Conservation (phyloP, 2,329 filamentous ascomycete genomes). For the Curvularia eragrostidis region DNA sequence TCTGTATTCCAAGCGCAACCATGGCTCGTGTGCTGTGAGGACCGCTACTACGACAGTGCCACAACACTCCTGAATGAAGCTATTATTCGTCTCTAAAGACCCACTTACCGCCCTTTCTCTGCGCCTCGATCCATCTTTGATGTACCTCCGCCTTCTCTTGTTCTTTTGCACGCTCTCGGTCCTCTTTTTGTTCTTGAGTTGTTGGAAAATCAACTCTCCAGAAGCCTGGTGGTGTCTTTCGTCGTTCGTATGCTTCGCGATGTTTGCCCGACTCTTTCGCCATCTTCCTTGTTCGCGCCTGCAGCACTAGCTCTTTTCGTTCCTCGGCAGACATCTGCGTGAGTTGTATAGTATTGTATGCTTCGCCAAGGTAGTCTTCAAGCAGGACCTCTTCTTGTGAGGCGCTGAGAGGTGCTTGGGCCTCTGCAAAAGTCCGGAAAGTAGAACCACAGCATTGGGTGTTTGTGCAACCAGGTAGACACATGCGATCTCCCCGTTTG, state of each 20-base stretch:
- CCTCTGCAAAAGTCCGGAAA: slow-evolving; percentile 69
- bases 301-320: slow-evolving; percentile 70
- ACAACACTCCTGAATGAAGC: neutral
- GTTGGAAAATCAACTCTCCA: slow-evolving; percentile 90
- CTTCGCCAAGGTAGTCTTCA: slow-evolving; percentile 62
- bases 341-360: slow-evolving; percentile 46
- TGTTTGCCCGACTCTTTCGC: slow-evolving; percentile 81
- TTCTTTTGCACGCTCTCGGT: slow-evolving; percentile 69
- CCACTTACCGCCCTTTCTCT: slow-evolving; percentile 77
- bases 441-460: slow-evolving; percentile 77
- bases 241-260: slow-evolving; percentile 73
- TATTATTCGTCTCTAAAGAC: slow-evolving; percentile 77
- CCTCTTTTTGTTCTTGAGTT: slow-evolving; percentile 77
- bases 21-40: neutral
- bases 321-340: slow-evolving; percentile 65
- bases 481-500: slow-evolving; percentile 70
- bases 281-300: slow-evolving; percentile 75
- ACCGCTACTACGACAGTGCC: neutral
- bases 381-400: slow-evolving; percentile 51
- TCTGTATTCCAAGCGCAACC: neutral
- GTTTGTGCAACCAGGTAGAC: slow-evolving; percentile 75
- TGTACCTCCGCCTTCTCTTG: slow-evolving; percentile 70
- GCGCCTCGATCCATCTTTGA: slow-evolving; percentile 81
- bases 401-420: slow-evolving; percentile 38
- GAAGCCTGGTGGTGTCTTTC: slow-evolving; percentile 80